Evolutionary conservation across 306 rosid genomes (phyloP), one percentile per base, ranked within the genome.

Genomic region (Cucurbita ficifolia): DNA sequence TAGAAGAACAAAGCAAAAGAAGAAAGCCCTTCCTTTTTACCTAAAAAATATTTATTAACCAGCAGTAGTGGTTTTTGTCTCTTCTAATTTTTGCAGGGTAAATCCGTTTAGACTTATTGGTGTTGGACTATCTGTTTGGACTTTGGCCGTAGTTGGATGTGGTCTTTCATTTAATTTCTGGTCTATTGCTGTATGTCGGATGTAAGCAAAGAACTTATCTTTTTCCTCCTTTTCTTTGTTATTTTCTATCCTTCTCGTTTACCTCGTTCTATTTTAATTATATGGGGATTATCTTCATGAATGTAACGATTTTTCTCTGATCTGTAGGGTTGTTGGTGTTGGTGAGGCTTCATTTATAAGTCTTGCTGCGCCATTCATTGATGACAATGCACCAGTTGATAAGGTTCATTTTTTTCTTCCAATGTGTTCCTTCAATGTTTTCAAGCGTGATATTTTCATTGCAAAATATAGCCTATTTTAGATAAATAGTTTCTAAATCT

Each of bases 321-420:
- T 68, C 7, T 56, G 61, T 79, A 90, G 96, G 96, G 39, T 92
- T 10, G 96, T 90, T 75, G 96, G 96, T 76, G 89, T 88, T 70
- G 96, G 96, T 2, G 98, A 92, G 87, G 98, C 98, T 58, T 92
- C 98, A 29, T 92, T 92, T 76, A 81, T 90, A 73, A 92, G 96
- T 83, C 92, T 92, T 77, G 98, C 98, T 74, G 92, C 98, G 11
- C 98, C 98, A 43, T 92, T 90, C 80, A 92, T 92, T 71, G 92
- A 90, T 75, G 98, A 92, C 74, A 90, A 87, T 76, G 96, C 98
- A 70, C 98, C 98, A 6, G 83, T 10, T 78, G 51, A 87, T 13
- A 89, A 87, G 96, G 98, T 92, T 67, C 73, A 14, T 73, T 81
- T 63, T 52, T 76, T 63, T 71, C 29, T 19, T 39, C 53, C 38